These are phyloP conservation scores for Solanum okadae DNA, from an alignment of 257 asterid genomes.

Conservation along the genomic window DNA sequence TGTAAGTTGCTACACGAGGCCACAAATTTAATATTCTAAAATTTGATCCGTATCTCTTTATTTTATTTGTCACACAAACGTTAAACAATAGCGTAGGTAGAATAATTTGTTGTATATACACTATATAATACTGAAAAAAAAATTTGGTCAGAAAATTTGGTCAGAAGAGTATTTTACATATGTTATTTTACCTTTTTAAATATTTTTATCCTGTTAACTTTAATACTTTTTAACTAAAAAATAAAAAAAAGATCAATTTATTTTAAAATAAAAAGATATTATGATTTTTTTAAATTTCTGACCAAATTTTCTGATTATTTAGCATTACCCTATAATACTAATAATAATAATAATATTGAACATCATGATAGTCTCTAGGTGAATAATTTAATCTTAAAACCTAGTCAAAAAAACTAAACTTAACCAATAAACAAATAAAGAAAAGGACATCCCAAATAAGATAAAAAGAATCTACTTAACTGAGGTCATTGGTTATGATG, in stretches of 20 bases:
- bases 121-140: background rate
- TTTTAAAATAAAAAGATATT: too few species aligned
- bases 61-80: background rate
- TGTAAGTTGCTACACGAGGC: background rate
- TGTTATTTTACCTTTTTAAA: too few species aligned
- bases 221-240: too few species aligned
- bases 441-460: conserved; percentile 8
- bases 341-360: too few species aligned
- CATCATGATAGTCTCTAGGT: background rate
- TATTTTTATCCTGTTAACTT: too few species aligned
- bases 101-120: background rate
- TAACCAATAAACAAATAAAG: conserved; percentile 7
- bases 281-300: too few species aligned
- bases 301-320: too few species aligned
- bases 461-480: conserved; percentile 15
- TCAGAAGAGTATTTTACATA: too few species aligned
- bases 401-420: background rate
- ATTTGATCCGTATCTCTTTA: background rate
- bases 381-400: background rate
- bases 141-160: too few species aligned
- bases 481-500: conserved; percentile 9
- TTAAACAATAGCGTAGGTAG: background rate
- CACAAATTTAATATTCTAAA: background rate
- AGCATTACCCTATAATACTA: too few species aligned
- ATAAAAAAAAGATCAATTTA: too few species aligned